These are phyloP conservation scores for Pyrenophora teres DNA, from an alignment of 2,329 filamentous ascomycete species.

Conservation along the genomic window DNA sequence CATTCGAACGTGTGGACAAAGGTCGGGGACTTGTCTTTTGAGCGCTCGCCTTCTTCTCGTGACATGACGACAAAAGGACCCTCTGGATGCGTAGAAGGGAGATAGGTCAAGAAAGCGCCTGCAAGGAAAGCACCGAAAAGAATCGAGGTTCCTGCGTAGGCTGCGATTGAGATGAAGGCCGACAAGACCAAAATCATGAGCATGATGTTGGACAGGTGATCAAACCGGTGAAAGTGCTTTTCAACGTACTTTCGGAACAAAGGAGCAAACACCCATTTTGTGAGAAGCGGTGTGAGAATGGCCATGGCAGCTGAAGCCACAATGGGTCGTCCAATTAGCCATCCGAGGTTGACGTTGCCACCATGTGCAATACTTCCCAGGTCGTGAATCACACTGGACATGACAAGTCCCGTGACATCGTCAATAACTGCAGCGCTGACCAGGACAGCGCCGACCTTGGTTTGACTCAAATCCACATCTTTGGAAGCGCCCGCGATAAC, in stretches of 20 bases:
- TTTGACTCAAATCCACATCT: slow-evolving; percentile 50
- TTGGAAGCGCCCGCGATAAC: slow-evolving; percentile 42
- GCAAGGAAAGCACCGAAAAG: slow-evolving; percentile 41
- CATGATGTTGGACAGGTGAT: slow-evolving; percentile 32
- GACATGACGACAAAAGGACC: too few species aligned
- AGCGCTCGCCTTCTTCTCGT: too few species aligned
- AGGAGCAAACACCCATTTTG: slow-evolving; percentile 47
- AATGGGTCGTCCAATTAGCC: slow-evolving; percentile 35
- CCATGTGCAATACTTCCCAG: slow-evolving; percentile 23
- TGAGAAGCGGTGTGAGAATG: slow-evolving; percentile 29
- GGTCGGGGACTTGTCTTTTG: too few species aligned
- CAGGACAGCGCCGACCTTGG: slow-evolving; percentile 49
- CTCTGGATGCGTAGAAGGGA: too few species aligned
- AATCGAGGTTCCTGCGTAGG: slow-evolving; percentile 36
- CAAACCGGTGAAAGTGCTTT: slow-evolving; percentile 25
- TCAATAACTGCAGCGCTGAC: slow-evolving; percentile 55
- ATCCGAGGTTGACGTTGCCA: slow-evolving; percentile 20
- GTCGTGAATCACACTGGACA: slow-evolving; percentile 43
- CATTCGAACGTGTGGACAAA: too few species aligned
- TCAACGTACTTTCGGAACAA: slow-evolving; percentile 23
- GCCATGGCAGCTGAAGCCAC: slow-evolving; percentile 30
- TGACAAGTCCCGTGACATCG: slow-evolving; percentile 54
- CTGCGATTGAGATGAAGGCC: slow-evolving; percentile 36
- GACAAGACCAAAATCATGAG: slow-evolving; percentile 36
- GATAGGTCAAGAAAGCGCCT: slow-evolving; percentile 29